These are phyloP conservation scores for Anisodus acutangulus DNA, from an alignment of 257 asterid species.

Conservation along the genomic window DNA sequence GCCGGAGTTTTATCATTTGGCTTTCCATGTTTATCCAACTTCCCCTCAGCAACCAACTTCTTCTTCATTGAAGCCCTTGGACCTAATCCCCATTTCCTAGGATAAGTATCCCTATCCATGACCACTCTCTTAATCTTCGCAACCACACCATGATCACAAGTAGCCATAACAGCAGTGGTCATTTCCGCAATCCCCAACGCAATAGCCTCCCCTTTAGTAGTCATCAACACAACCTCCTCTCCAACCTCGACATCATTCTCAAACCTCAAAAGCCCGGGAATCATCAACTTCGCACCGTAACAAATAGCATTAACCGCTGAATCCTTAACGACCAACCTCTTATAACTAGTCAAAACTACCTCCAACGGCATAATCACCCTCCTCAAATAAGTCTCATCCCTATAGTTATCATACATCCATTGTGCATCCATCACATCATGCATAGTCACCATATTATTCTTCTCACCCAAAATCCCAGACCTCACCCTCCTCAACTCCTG, in stretches of 20 bases:
- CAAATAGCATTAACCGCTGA: slow-evolving; percentile 93
- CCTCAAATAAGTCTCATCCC: slow-evolving; percentile 87
- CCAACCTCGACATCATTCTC: slow-evolving; percentile 88
- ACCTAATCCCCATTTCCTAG: slow-evolving; percentile 98
- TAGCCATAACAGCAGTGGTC: slow-evolving; percentile 95
- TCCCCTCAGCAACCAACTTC: slow-evolving; percentile 86
- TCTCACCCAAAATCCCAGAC: slow-evolving; percentile 91
- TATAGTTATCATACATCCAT: slow-evolving; percentile 79
- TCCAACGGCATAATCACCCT: slow-evolving; percentile 93
- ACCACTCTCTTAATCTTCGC: slow-evolving; percentile 98
- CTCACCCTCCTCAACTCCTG: slow-evolving; percentile 90
- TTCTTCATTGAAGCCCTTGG: slow-evolving; percentile 92
- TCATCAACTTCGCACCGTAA: slow-evolving; percentile 91
- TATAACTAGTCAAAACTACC: slow-evolving; percentile 82
- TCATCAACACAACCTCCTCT: slow-evolving; percentile 87
- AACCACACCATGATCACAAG: slow-evolving; percentile 95
- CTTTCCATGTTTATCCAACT: slow-evolving; percentile 88
- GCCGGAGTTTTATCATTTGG: slow-evolving; percentile 68
- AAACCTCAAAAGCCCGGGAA: slow-evolving; percentile 90
- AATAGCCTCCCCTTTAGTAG: slow-evolving; percentile 92
- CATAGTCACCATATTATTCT: slow-evolving; percentile 96
- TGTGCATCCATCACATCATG: slow-evolving; percentile 96
- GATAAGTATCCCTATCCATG: slow-evolving; percentile 97
- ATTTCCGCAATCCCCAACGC: slow-evolving; percentile 93
- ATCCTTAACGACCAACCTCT: slow-evolving; percentile 93